Percentiles rank a stretch among this genome's conserved stretches.
These are phyloP conservation scores for Spongospora subterranea DNA, from an alignment of 208 protist genomes.

Conservation along the genomic window DNA sequence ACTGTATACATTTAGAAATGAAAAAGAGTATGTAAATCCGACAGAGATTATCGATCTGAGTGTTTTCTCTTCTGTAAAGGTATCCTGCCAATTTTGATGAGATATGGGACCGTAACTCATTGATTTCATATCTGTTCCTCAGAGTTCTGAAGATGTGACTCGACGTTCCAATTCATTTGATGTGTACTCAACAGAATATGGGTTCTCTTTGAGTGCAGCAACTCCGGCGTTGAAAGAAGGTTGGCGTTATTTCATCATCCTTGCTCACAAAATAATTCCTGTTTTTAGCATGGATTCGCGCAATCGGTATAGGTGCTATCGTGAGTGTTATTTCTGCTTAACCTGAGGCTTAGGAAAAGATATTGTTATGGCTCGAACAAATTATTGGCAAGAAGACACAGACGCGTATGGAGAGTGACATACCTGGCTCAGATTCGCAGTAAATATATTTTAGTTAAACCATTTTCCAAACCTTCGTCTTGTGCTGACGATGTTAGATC, in stretches of 20 bases:
- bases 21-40: conserved; percentile 63
- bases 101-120: not conserved
- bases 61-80: conserved; percentile 63
- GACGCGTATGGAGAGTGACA: conserved; percentile 41
- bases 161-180: conserved; percentile 59
- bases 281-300: conserved; percentile 28
- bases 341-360: not conserved
- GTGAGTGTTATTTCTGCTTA: not conserved
- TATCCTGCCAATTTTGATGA: too few relatives aligned
- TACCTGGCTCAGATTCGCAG: too few relatives aligned
- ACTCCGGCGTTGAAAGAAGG: conserved; percentile 57
- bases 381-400: conserved; percentile 25
- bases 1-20: conserved; percentile 62
- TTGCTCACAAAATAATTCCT: not conserved
- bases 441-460: too few relatives aligned
- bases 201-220: conserved; percentile 54
- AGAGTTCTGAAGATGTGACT: conserved; percentile 61
- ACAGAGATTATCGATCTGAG: conserved; percentile 62
- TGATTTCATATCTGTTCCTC: not conserved
- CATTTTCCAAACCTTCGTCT: too few relatives aligned
- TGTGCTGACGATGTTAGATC: too few relatives aligned
- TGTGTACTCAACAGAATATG: conserved; percentile 59
- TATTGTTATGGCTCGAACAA: conserved; percentile 42
- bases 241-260: not conserved
- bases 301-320: not conserved